Evolutionary conservation across 106 monocot genomes (phyloP).

Genomic region (Dendrobium nobile): DNA sequence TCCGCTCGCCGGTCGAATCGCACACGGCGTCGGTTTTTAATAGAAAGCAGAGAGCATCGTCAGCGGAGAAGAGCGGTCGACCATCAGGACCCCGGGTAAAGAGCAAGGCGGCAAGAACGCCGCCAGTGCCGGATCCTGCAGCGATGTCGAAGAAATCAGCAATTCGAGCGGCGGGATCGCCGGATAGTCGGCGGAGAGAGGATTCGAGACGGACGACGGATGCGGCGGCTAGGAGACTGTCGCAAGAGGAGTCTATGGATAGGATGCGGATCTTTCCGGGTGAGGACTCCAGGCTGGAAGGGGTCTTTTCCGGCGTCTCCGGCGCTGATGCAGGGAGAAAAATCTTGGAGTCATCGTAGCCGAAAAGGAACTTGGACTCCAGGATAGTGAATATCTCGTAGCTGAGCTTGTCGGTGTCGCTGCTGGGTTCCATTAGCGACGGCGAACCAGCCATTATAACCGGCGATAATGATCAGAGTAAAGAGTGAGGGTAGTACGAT

Average conservation of each 20-base stretch:
- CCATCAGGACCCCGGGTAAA: constrained; percentile 41
- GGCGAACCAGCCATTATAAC: constrained; percentile 5
- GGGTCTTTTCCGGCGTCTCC: not conserved
- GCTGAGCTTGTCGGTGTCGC: constrained; percentile 15
- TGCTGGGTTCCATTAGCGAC: not conserved
- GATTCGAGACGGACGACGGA: constrained; percentile 47
- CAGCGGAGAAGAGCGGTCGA: constrained; percentile 14
- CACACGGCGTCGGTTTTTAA: constrained; percentile 3
- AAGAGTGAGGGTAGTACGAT: not conserved
- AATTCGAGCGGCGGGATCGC: constrained; percentile 27
- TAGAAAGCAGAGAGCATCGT: constrained; percentile 30
- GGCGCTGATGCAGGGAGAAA: not conserved
- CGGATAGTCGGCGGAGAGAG: constrained; percentile 22
- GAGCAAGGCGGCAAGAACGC: constrained; percentile 50
- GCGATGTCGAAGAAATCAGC: constrained; percentile 73
- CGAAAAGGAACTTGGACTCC: constrained; percentile 18
- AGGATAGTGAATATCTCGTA: constrained; percentile 27
- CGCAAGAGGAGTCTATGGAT: constrained; percentile 18
- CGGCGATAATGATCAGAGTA: not conserved
- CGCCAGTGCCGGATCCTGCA: constrained; percentile 67
- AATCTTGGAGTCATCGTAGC: not conserved
- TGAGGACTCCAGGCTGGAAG: not conserved
- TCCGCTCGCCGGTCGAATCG: not conserved
- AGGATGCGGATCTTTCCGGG: constrained; percentile 16
- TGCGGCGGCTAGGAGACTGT: constrained; percentile 41